Percentiles rank a stretch among this genome's conserved stretches.
phyloP scores from a whole-genome alignment of 345 rosid genomes.

The Passiflora organensis region DNA sequence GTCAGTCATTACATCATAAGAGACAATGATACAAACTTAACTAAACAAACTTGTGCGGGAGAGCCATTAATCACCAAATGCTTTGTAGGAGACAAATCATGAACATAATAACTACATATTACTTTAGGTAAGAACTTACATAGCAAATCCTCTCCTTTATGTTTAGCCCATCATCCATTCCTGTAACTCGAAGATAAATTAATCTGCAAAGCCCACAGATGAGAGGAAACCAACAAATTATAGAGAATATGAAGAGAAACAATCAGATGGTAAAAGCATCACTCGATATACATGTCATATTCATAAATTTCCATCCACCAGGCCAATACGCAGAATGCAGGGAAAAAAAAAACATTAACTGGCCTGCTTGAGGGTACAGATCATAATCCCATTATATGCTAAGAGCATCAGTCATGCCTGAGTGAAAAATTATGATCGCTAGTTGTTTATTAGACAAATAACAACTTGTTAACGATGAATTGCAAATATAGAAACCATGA shows the following conservation, averaged over 20 bases:
- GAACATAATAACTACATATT: neutral
- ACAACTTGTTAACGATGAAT: too few relatives aligned
- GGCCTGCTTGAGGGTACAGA: too few relatives aligned
- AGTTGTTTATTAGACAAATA: too few relatives aligned
- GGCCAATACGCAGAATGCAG: too few relatives aligned
- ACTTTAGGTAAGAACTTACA: slow-evolving; percentile 38
- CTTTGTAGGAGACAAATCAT: neutral
- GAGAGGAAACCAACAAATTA: neutral
- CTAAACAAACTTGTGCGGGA: neutral
- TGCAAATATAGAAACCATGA: neutral
- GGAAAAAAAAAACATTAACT: too few relatives aligned
- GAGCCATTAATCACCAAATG: neutral
- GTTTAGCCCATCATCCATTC: slow-evolving; percentile 86
- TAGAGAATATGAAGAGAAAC: neutral
- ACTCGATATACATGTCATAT: too few relatives aligned
- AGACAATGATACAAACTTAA: neutral
- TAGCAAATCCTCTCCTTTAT: slow-evolving; percentile 81
- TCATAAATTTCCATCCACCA: too few relatives aligned
- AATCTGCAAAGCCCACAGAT: slow-evolving; percentile 45
- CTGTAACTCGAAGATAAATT: slow-evolving; percentile 83
- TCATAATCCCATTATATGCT: too few relatives aligned
- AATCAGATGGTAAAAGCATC: neutral
- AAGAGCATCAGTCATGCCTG: neutral
- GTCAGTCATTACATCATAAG: neutral
- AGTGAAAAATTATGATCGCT: neutral